Conservation (phyloP, 768 basidiomycete species). For the Psilocybe subaeruginosa region DNA sequence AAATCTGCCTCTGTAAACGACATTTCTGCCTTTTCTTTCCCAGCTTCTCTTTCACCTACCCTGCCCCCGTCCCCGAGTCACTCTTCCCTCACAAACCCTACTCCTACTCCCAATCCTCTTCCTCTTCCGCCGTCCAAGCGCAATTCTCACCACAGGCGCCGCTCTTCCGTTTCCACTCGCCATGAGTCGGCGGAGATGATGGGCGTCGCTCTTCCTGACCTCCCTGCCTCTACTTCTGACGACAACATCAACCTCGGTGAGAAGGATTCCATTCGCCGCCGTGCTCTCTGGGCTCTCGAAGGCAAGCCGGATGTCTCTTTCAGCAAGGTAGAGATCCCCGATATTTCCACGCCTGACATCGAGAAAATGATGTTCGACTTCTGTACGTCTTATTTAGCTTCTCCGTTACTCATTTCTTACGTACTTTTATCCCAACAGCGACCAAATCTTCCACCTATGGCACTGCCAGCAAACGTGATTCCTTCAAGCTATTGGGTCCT, state of each 20-base stretch:
- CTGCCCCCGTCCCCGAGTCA: slow-evolving; percentile 11
- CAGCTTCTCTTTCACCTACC: slow-evolving; percentile 22
- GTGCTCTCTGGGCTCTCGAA: slow-evolving; percentile 87
- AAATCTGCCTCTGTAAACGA: slow-evolving; percentile 41
- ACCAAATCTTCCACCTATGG: slow-evolving; percentile 47
- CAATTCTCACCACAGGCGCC: slow-evolving; percentile 82
- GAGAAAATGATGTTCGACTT: slow-evolving; percentile 66
- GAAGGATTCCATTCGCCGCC: slow-evolving; percentile 78
- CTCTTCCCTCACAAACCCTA: slow-evolving; percentile 9
- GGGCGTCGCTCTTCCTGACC: slow-evolving; percentile 75
- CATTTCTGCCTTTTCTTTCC: slow-evolving; percentile 25
- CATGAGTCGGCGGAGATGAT: slow-evolving; percentile 91
- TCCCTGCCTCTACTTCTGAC: slow-evolving; percentile 62
- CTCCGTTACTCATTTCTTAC: slow-evolving; percentile 34
- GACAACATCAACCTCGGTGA: slow-evolving; percentile 72
- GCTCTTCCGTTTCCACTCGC: slow-evolving; percentile 88
- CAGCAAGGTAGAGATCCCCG: slow-evolving; percentile 83
- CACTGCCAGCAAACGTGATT: slow-evolving; percentile 71
- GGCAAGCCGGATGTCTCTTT: slow-evolving; percentile 75
- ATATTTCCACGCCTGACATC: slow-evolving; percentile 62
- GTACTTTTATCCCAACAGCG: slow-evolving; percentile 56
- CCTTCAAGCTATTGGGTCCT: slow-evolving; percentile 69
- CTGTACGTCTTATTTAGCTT: slow-evolving; percentile 47
- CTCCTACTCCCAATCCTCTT: slow-evolving; percentile 20
- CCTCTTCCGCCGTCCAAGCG: slow-evolving; percentile 52